Evolutionary conservation across 345 rosid species (phyloP).

Genomic region (Combretum micranthum): DNA sequence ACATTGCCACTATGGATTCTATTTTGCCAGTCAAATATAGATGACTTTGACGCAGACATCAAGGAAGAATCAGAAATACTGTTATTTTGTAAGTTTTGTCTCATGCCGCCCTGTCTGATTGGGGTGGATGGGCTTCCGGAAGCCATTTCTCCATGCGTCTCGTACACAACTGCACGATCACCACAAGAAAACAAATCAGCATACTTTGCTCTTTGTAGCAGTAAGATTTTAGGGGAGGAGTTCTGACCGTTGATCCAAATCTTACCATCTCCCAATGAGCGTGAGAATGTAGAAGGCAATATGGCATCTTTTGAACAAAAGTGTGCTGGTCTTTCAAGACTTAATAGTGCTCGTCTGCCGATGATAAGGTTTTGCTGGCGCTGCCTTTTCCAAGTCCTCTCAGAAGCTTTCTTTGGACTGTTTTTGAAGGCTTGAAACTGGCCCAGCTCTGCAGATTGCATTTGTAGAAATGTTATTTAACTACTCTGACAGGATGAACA

Average conservation of each 20-base stretch:
- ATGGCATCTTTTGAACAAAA: constrained; percentile 32
- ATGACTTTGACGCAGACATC: constrained; percentile 24
- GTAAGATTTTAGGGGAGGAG: not conserved
- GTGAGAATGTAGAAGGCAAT: constrained; percentile 30
- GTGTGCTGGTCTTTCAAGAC: constrained; percentile 26
- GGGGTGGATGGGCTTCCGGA: constrained; percentile 30
- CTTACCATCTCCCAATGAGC: constrained; percentile 45
- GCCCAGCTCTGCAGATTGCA: constrained; percentile 81
- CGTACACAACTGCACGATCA: constrained; percentile 32
- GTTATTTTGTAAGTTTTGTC: constrained; percentile 25
- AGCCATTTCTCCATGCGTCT: constrained; percentile 24
- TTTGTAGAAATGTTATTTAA: too few species aligned
- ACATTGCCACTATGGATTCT: constrained; percentile 15
- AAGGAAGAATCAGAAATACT: constrained; percentile 23
- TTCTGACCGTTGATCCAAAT: not conserved
- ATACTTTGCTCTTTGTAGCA: not conserved
- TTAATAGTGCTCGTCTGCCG: constrained; percentile 28
- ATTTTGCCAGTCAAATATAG: constrained; percentile 19
- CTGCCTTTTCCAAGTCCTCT: constrained; percentile 43
- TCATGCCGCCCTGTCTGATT: constrained; percentile 28
- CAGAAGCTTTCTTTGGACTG: constrained; percentile 74
- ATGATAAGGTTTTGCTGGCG: constrained; percentile 27
- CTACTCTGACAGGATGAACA: too few species aligned
- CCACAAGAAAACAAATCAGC: not conserved
- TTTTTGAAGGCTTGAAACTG: constrained; percentile 82